Percentiles rank a stretch among this genome's conserved stretches.
These are phyloP conservation scores for Sechiopsis laciniata DNA, from an alignment of 306 rosid species.

Conservation along the genomic window DNA sequence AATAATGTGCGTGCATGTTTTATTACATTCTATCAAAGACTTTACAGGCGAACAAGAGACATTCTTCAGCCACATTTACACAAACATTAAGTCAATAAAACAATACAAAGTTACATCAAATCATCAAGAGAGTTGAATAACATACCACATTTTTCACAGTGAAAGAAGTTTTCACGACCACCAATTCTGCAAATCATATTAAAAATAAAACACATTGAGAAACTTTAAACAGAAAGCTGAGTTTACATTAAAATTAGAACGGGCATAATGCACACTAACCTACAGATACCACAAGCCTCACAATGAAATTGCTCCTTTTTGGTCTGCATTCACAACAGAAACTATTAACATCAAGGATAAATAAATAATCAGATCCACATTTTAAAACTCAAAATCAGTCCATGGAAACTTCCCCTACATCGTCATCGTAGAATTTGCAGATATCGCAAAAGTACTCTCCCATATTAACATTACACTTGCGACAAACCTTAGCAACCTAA, in stretches of 20 bases:
- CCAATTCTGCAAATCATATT: conserved; percentile 39
- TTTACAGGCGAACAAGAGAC: not conserved
- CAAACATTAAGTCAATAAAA: not conserved
- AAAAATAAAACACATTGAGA: not conserved
- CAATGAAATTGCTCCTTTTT: conserved; percentile 59
- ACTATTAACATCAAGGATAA: not conserved
- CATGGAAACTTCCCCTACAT: conserved; percentile 20
- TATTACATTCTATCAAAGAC: not conserved
- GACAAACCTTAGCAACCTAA: conserved; percentile 58
- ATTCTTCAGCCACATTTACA: not conserved
- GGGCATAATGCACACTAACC: conserved; percentile 33
- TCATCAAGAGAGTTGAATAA: conserved; percentile 12
- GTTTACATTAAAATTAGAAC: conserved; percentile 5
- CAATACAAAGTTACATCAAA: not conserved
- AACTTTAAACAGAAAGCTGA: conserved; percentile 13
- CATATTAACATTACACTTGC: conserved; percentile 57
- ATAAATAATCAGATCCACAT: not conserved
- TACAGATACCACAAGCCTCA: conserved; percentile 67
- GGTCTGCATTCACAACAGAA: conserved; percentile 37
- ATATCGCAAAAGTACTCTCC: conserved; percentile 60
- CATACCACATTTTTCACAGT: conserved; percentile 61
- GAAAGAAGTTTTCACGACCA: conserved; percentile 54
- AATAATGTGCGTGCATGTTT: not conserved
- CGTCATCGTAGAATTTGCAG: conserved; percentile 62
- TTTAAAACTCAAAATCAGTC: not conserved